Evolutionary conservation across 371 early-diverging fungal genomes (phyloP), one percentile per base, ranked within the genome.

Genomic region (Mucor velutinosus): DNA sequence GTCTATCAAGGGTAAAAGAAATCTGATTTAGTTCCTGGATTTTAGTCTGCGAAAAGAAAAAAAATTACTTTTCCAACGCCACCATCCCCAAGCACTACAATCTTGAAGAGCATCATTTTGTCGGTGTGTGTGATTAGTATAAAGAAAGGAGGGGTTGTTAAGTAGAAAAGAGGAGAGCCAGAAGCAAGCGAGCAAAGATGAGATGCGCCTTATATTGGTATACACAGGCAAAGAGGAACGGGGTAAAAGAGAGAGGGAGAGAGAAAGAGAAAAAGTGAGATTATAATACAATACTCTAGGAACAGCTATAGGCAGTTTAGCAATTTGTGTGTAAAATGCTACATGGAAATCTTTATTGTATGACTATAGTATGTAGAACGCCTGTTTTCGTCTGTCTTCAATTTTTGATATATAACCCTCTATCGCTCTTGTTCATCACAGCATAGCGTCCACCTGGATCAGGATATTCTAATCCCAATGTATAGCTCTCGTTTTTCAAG

Each of bases 1-100:
- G 82, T 85, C 85, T 85, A 66, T 23, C 15, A 32, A 41, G 10
- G 4, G 33, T 35, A 64, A 27, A 63, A 14, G 32, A 49, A n/a
- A 32, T 30, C 12, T 14, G 15, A 19, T 27, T 49, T n/a, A 14
- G 43, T 15, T 27, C n/a, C 47, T 29, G 29, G 15, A 30, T n/a
- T 56, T 21, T n/a, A 33, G 15, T 49, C 27, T 25, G 8, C 23
- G 3, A 51, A 4, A 51, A 0, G 7, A 23, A 23, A 23, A 51
- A 19, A 51, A 23, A 25, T 21, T 62, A 71, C 71, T 59, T 71
- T 71, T 45, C 71, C 71, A 51, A 71, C 71, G 21, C 71, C 71
- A 66, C 71, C 71, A 32, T 71, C 71, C 15, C 71, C 71, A 33
- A 71, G 66, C 32, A 71, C 71, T 19, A 71, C 71, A 45, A 71